phyloP scores from a whole-genome alignment of 495 filamentous ascomycete genomes.

The Aspergillus haitiensis region DNA sequence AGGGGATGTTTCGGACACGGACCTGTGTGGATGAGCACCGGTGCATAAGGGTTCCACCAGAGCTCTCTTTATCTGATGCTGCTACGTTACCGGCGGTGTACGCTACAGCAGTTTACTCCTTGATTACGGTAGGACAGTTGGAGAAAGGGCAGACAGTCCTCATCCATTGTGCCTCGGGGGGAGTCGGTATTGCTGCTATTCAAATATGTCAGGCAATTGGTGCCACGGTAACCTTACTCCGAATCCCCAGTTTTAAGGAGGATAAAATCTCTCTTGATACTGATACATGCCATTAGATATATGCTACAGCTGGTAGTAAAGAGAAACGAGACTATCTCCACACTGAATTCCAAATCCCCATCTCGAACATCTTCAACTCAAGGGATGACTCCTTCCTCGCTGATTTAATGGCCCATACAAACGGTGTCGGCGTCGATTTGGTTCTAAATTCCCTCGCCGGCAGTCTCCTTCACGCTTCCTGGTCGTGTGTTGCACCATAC shows the following conservation, averaged over 20 bases:
- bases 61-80: slow-evolving; percentile 30
- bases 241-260: not conserved
- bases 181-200: slow-evolving; percentile 26
- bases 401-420: slow-evolving; percentile 46
- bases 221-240: slow-evolving; percentile 15
- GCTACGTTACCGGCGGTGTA: slow-evolving; percentile 45
- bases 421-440: slow-evolving; percentile 48
- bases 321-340: slow-evolving; percentile 40
- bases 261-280: too few species aligned
- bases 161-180: slow-evolving; percentile 30
- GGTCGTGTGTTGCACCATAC: slow-evolving; percentile 53
- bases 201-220: slow-evolving; percentile 19
- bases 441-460: slow-evolving; percentile 52
- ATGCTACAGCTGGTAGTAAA: slow-evolving; percentile 45
- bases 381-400: slow-evolving; percentile 42
- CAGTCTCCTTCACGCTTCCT: slow-evolving; percentile 46
- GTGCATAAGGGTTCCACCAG: slow-evolving; percentile 26
- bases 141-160: slow-evolving; percentile 26
- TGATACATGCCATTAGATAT: slow-evolving; percentile 15
- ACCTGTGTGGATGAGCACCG: not conserved
- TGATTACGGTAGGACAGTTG: slow-evolving; percentile 31
- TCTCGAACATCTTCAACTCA: slow-evolving; percentile 51
- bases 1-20: not conserved
- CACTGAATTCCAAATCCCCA: slow-evolving; percentile 31
- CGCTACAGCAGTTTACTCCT: slow-evolving; percentile 38